These are phyloP conservation scores for Conticribra weissflogii DNA, from an alignment of 108 stramenopile genomes.

Conservation along the genomic window DNA sequence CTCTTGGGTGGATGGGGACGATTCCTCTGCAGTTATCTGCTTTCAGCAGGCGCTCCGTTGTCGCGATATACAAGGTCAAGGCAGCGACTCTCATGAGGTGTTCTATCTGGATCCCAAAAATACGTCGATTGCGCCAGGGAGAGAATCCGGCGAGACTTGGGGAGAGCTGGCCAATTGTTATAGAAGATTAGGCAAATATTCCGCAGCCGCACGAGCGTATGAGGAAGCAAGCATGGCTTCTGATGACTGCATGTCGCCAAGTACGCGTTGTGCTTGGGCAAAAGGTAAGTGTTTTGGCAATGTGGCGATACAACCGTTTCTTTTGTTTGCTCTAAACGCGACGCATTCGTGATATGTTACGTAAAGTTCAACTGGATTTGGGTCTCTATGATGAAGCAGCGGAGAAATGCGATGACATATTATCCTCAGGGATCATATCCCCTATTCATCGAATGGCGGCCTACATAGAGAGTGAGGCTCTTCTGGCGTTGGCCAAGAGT, in stretches of 20 bases:
- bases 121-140: constrained; percentile 6
- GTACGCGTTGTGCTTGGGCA: constrained; percentile 62
- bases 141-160: constrained; percentile 44
- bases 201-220: constrained; percentile 66
- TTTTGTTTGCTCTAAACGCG: not conserved
- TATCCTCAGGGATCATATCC: constrained; percentile 22
- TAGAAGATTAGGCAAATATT: constrained; percentile 62
- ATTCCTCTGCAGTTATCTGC: constrained; percentile 60
- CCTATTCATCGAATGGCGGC: constrained; percentile 41
- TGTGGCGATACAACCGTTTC: not conserved
- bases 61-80: constrained; percentile 57
- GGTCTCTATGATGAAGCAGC: constrained; percentile 65
- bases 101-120: constrained; percentile 47
- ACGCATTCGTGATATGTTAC: constrained; percentile 1
- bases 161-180: constrained; percentile 67
- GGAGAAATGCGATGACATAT: constrained; percentile 53
- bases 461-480: constrained; percentile 54
- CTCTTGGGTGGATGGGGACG: constrained; percentile 46
- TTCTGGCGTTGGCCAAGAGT: constrained; percentile 56
- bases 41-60: constrained; percentile 70
- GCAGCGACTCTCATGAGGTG: constrained; percentile 39
- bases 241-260: constrained; percentile 31
- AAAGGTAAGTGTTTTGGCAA: constrained; percentile 48
- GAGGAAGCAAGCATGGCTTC: constrained; percentile 51
- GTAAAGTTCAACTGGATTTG: constrained; percentile 61